A percentile compares a stretch with the other conserved stretches of the same genome.
These are phyloP conservation scores for Emericellopsis atlantica DNA, from an alignment of 2,329 filamentous ascomycete species.

Conservation along the genomic window DNA sequence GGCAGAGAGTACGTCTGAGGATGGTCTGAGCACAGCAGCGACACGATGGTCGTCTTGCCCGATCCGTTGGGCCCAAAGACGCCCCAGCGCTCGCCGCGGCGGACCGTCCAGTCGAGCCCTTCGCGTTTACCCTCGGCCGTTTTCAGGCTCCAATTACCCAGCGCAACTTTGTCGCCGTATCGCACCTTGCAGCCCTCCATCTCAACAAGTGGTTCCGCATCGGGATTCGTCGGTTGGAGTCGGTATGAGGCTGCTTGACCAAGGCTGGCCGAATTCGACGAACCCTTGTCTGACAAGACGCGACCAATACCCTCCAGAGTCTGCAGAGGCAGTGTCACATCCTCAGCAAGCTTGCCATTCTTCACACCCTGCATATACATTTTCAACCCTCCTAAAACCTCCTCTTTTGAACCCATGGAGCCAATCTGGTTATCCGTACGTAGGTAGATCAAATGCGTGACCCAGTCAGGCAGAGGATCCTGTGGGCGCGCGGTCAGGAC, in stretches of 20 bases:
- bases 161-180: slow-evolving; percentile 64
- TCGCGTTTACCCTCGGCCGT: slow-evolving; percentile 32
- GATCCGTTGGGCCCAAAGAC: slow-evolving; percentile 91
- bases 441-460: slow-evolving; percentile 70
- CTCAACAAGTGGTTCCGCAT: slow-evolving; percentile 64
- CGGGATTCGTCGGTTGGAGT: slow-evolving; percentile 9
- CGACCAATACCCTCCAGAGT: slow-evolving; percentile 37
- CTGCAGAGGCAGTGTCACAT: slow-evolving; percentile 33
- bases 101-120: slow-evolving; percentile 74
- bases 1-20: slow-evolving; percentile 87
- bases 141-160: slow-evolving; percentile 70
- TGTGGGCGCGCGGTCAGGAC: slow-evolving; percentile 72
- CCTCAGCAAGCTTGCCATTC: slow-evolving; percentile 28
- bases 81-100: slow-evolving; percentile 76
- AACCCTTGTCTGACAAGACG: slow-evolving; percentile 18
- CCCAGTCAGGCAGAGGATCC: slow-evolving; percentile 80
- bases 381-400: slow-evolving; percentile 43
- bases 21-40: slow-evolving; percentile 88
- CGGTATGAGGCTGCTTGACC: slow-evolving; percentile 6
- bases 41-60: slow-evolving; percentile 89
- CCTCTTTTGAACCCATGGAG: slow-evolving; percentile 50
- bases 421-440: slow-evolving; percentile 53
- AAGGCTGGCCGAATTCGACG: neutral
- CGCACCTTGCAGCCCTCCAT: slow-evolving; percentile 76
- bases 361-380: slow-evolving; percentile 34